These are phyloP conservation scores for Calonectria pauciramosa DNA, from an alignment of 2,329 filamentous ascomycete species.

Conservation along the genomic window DNA sequence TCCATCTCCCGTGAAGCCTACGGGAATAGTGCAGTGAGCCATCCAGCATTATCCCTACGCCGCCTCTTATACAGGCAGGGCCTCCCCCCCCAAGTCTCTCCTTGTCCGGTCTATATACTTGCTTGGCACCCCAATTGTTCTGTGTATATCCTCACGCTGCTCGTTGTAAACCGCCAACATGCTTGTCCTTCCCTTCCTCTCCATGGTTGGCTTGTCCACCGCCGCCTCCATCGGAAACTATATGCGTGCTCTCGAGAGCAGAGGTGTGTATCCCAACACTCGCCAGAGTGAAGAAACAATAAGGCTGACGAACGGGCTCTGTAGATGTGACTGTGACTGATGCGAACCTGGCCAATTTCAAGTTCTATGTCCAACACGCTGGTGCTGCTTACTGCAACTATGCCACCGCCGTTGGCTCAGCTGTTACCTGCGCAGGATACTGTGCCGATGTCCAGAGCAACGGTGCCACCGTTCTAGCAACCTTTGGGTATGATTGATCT, in stretches of 20 bases:
- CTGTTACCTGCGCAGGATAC: slow-evolving; percentile 58
- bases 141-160: neutral
- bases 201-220: slow-evolving; percentile 42
- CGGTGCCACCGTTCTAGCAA: slow-evolving; percentile 58
- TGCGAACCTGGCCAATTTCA: slow-evolving; percentile 55
- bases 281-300: no score
- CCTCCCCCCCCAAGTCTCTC: neutral
- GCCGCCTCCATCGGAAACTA: slow-evolving; percentile 46
- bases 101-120: neutral
- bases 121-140: neutral
- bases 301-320: neutral
- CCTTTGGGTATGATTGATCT: slow-evolving; percentile 53
- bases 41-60: slow-evolving; percentile 8
- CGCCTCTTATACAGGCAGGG: neutral
- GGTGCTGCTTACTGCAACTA: slow-evolving; percentile 69
- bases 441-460: slow-evolving; percentile 62
- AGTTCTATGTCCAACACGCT: slow-evolving; percentile 66
- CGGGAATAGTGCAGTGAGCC: neutral
- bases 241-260: slow-evolving; percentile 44
- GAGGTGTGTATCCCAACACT: slow-evolving; percentile 48
- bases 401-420: slow-evolving; percentile 52
- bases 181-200: slow-evolving; percentile 43
- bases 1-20: neutral
- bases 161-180: slow-evolving; percentile 32
- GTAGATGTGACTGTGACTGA: slow-evolving; percentile 42